Percentiles rank a stretch among this genome's conserved stretches.
These are phyloP conservation scores for Astraeus odoratus DNA, from an alignment of 768 basidiomycete genomes.

Conservation along the genomic window DNA sequence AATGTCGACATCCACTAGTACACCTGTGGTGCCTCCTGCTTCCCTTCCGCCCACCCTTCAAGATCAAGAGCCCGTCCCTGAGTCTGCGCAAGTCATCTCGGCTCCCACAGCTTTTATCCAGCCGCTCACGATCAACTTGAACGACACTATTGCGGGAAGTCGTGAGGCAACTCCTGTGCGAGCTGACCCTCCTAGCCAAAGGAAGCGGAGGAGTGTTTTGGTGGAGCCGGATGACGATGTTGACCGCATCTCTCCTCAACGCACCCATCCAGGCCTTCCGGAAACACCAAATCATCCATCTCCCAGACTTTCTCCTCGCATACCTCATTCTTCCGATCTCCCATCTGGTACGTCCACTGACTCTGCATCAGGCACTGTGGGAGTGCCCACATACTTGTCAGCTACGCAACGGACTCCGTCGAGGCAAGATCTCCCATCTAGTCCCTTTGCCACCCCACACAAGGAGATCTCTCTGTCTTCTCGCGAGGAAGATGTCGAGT, in stretches of 20 bases:
- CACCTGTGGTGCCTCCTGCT: constrained; percentile 50
- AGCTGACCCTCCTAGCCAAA: constrained; percentile 30
- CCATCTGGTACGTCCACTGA: constrained; percentile 43
- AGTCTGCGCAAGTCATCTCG: constrained; percentile 21
- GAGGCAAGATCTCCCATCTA: constrained; percentile 56
- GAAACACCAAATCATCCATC: constrained; percentile 36
- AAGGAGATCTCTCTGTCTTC: constrained; percentile 48
- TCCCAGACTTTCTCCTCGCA: constrained; percentile 25
- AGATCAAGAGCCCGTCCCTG: constrained; percentile 18
- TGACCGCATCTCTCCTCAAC: constrained; percentile 31
- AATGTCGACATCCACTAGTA: constrained; percentile 42
- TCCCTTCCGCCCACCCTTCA: constrained; percentile 36
- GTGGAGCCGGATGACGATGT: constrained; percentile 67
- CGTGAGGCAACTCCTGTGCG: constrained; percentile 29
- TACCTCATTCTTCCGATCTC: constrained; percentile 46
- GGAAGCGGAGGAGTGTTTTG: constrained; percentile 54
- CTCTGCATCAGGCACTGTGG: constrained; percentile 33
- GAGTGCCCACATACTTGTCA: constrained; percentile 45
- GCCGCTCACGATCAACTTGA: constrained; percentile 20
- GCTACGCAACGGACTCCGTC: constrained; percentile 39
- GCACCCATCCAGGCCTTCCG: constrained; percentile 34
- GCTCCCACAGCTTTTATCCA: constrained; percentile 25
- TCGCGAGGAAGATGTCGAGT: constrained; percentile 38
- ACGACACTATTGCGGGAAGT: constrained; percentile 25
- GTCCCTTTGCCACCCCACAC: constrained; percentile 66